Evolutionary conservation across 768 basidiomycete species (phyloP), one percentile per base, ranked within the genome.

Genomic region (Cyclocybe cylindracea): DNA sequence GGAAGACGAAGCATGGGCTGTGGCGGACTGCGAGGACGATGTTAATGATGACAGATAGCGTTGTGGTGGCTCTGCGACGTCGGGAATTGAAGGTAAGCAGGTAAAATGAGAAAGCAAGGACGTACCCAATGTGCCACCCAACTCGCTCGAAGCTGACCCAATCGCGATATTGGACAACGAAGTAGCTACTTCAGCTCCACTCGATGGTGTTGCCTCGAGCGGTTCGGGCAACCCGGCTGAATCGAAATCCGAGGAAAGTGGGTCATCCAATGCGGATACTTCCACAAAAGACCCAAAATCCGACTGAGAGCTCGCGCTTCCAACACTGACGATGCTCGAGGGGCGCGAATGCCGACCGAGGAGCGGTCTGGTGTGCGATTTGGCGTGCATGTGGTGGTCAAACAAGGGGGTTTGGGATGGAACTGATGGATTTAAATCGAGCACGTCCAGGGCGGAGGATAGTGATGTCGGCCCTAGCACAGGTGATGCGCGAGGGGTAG

Each of bases 281-380:
- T 80, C 80, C 1, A 87, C 80, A 46, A 86, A 86, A 0, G 82
- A 70, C 8, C 84, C 84, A 60, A 85, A 85, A 14, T 86, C 84
- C 0, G 78, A 78, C 57, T 77, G 75, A 5, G 71, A 53, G 9
- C 72, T 71, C 9, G 50, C 44, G 36, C 54, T 58, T 14, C 24
- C 24, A 24, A 24, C 24, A 24, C 24, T 24, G 24, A 24, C 24
- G 5, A 24, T 24, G 24, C 24, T 24, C 5, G 24, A 24, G 5
- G 24, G 24, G 24, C 24, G 24, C 24, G 24, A 24, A 24, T 24
- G 39, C 48, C n/a, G 54, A 45, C 11, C 54, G 56, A 10, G 39
- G 34, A 54, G 54, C 5, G 37, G 42, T 16, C 46, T 19, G 40
- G 38, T 19, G 59, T 46, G 52, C 5, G 54, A 48, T 37, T 46